Conservation (phyloP, 192 early-diverging fungal species). For the Umbelopsis ramanniana region DNA sequence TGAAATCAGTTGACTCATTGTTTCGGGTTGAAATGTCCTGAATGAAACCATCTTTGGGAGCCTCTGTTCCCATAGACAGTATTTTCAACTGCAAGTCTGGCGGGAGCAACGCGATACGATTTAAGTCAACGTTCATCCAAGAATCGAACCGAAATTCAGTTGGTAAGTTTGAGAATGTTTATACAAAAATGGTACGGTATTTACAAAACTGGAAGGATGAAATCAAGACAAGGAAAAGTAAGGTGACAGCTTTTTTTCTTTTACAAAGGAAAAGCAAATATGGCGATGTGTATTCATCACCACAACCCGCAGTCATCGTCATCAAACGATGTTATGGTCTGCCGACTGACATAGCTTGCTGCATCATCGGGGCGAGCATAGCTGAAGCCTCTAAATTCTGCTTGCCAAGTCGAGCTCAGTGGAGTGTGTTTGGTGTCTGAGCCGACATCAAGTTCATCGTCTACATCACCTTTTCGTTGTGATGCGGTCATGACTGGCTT, state of each 20-base stretch:
- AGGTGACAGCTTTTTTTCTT: too few species aligned
- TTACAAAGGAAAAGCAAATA: neutral
- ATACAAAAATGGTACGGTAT: neutral
- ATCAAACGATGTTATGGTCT: conserved; percentile 1
- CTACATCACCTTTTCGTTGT: conserved; percentile 58
- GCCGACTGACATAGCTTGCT: conserved; percentile 17
- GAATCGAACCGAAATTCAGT: neutral
- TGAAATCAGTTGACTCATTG: neutral
- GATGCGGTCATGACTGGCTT: conserved; percentile 81
- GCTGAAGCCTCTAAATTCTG: conserved; percentile 38
- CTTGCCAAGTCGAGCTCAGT: conserved; percentile 22
- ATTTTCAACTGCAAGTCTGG: neutral
- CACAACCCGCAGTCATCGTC: conserved; percentile 4
- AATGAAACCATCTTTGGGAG: neutral
- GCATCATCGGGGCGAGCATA: conserved; percentile 21
- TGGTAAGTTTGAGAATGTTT: neutral
- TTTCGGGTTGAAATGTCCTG: neutral
- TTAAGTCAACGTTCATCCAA: neutral
- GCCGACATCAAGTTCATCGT: conserved; percentile 69
- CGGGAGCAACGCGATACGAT: neutral
- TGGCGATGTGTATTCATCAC: neutral
- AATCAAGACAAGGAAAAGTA: neutral
- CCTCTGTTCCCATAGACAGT: neutral
- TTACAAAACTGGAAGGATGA: neutral
- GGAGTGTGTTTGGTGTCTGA: conserved; percentile 48